Evolutionary conservation across 306 rosid genomes (phyloP).

Genomic region (Mimosa bimucronata): DNA sequence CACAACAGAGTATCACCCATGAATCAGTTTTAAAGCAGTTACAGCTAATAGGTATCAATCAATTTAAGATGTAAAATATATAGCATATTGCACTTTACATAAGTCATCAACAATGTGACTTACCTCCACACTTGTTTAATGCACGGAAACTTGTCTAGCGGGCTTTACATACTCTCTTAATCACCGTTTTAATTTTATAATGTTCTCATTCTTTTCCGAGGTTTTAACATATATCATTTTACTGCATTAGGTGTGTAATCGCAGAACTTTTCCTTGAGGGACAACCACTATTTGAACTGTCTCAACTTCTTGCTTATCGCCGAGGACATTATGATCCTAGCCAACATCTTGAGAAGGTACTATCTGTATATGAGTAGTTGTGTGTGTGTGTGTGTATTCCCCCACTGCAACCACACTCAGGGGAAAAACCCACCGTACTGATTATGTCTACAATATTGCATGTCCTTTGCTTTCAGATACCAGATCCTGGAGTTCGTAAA

Average conservation of each 20-base stretch:
- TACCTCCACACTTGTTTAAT: background rate
- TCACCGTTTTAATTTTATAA: conserved; percentile 1
- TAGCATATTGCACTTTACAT: background rate
- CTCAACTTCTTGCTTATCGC: conserved; percentile 98
- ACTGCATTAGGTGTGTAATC: conserved; percentile 80
- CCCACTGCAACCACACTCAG: background rate
- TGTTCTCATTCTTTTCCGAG: conserved; percentile 24
- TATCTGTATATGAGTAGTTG: conserved; percentile 21
- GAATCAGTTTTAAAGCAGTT: conserved; percentile 3
- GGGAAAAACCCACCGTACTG: background rate
- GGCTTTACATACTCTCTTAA: conserved; percentile 2
- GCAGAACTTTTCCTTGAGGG: conserved; percentile 99
- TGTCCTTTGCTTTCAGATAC: conserved; percentile 69
- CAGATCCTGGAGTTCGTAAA: conserved; percentile 87
- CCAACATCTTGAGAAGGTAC: conserved; percentile 91
- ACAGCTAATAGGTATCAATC: background rate
- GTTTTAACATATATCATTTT: conserved; percentile 35
- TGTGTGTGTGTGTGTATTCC: background rate
- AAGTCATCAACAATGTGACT: background rate
- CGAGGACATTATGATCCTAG: conserved; percentile 97
- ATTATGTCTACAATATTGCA: conserved; percentile 12
- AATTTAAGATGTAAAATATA: background rate
- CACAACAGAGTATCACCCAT: background rate
- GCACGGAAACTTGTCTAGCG: background rate
- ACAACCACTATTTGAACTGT: conserved; percentile 90